A percentile compares a stretch with the other conserved stretches of the same genome.
Conservation (phyloP, 208 protist species). For the Borovskyia barvae region DNA sequence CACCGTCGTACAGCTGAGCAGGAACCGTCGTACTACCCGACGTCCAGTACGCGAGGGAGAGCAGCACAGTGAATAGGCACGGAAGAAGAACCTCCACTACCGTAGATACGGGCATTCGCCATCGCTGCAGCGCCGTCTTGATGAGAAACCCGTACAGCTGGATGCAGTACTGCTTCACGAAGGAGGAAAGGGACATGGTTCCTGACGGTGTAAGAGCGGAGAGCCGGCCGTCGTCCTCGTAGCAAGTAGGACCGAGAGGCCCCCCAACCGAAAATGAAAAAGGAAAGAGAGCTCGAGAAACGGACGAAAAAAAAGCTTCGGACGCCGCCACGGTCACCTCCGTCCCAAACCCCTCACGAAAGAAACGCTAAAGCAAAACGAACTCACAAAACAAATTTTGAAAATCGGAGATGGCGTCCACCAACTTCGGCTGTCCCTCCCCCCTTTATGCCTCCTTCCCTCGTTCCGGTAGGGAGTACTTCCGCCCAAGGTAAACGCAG, state of each 20-base stretch:
- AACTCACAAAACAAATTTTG: too few relatives aligned
- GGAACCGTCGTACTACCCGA: constrained; percentile 24
- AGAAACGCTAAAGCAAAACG: too few relatives aligned
- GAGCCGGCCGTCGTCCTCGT: background rate
- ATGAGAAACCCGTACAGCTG: constrained; percentile 69
- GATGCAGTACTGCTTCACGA: constrained; percentile 33
- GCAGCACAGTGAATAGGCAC: constrained; percentile 52
- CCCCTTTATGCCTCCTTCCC: too few relatives aligned
- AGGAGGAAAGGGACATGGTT: background rate
- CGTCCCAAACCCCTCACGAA: too few relatives aligned
- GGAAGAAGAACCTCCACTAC: constrained; percentile 63
- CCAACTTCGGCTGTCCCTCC: too few relatives aligned
- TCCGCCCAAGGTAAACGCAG: too few relatives aligned
- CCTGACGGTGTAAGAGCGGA: background rate
- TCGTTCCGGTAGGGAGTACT: too few relatives aligned
- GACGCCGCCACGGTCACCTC: too few relatives aligned
- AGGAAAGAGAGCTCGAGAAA: constrained; percentile 1
- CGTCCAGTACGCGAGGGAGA: constrained; percentile 60
- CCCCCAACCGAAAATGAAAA: constrained; percentile 11
- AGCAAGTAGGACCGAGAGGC: background rate
- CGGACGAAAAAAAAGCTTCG: background rate
- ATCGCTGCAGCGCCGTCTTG: constrained; percentile 62
- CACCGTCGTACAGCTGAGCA: constrained; percentile 25
- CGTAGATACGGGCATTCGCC: constrained; percentile 51
- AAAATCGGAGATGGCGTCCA: too few relatives aligned